These are phyloP conservation scores for Saitozyma podzolica DNA, from an alignment of 768 basidiomycete genomes.

Conservation along the genomic window DNA sequence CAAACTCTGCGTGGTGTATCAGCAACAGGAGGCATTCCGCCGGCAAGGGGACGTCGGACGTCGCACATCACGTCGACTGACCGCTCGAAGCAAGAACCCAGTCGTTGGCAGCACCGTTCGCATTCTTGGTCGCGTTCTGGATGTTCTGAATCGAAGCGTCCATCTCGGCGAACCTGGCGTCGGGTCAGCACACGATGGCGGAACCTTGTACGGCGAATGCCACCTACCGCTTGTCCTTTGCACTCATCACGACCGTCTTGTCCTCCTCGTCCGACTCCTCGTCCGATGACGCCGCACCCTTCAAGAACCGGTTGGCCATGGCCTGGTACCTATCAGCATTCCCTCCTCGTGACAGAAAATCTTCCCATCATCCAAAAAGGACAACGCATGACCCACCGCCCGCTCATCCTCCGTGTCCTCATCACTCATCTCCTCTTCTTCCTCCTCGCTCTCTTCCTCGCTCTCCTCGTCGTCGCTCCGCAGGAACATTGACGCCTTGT, in stretches of 20 bases:
- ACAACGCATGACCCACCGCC: slow-evolving; percentile 13
- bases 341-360: neutral
- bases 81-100: slow-evolving; percentile 91
- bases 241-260: slow-evolving; percentile 73
- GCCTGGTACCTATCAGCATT: slow-evolving; percentile 1
- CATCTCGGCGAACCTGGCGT: slow-evolving; percentile 74
- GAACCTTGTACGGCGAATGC: neutral
- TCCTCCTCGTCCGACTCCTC: slow-evolving; percentile 65
- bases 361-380: neutral
- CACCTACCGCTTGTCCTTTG: slow-evolving; percentile 73
- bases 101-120: slow-evolving; percentile 65
- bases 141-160: slow-evolving; percentile 86
- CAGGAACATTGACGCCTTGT: slow-evolving; percentile 34
- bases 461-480: slow-evolving; percentile 59
- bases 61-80: slow-evolving; percentile 52
- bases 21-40: neutral
- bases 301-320: slow-evolving; percentile 37
- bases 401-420: slow-evolving; percentile 34
- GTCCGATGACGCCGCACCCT: slow-evolving; percentile 50
- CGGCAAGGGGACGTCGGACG: neutral
- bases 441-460: slow-evolving; percentile 56
- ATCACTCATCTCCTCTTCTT: slow-evolving; percentile 51
- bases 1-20: slow-evolving; percentile 68
- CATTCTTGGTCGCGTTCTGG: slow-evolving; percentile 83
- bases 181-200: slow-evolving; percentile 3